Percentiles rank a stretch among this genome's conserved stretches.
These are phyloP conservation scores for Fusarium sp. DNA, from an alignment of 2,329 filamentous ascomycete genomes.

Conservation along the genomic window DNA sequence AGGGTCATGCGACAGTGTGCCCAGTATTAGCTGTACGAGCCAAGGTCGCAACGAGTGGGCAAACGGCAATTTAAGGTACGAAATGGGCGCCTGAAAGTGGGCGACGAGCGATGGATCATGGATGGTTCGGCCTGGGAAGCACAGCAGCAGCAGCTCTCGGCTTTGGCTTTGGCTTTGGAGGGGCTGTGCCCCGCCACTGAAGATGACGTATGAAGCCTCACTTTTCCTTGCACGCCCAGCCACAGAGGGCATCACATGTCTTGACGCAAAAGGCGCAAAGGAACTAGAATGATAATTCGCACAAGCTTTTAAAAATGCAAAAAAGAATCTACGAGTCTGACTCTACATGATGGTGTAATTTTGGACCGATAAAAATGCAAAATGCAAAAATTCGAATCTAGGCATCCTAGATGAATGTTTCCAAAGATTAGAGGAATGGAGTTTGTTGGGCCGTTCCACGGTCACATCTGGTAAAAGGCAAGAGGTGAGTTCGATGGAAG, in stretches of 20 bases:
- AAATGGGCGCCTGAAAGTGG: constrained; percentile 40
- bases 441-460: constrained; percentile 72
- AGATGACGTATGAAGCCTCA: constrained; percentile 40
- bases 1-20: constrained; percentile 16
- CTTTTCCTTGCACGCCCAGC: neutral
- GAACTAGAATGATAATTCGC: neutral
- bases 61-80: constrained; percentile 24
- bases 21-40: constrained; percentile 12
- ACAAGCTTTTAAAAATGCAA: neutral
- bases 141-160: neutral
- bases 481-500: constrained; percentile 82
- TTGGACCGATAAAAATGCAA: constrained; percentile 18
- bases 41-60: constrained; percentile 23
- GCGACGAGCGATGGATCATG: constrained; percentile 37
- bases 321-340: neutral
- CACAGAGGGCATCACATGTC: neutral
- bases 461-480: constrained; percentile 88
- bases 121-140: constrained; percentile 19
- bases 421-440: constrained; percentile 69
- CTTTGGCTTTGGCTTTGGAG: constrained; percentile 35
- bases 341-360: no score
- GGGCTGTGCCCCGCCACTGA: constrained; percentile 36
- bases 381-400: constrained; percentile 61
- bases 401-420: constrained; percentile 57
- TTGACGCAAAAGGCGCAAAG: neutral